Conservation (phyloP, 495 filamentous ascomycete species). For the Neurospora sp. region DNA sequence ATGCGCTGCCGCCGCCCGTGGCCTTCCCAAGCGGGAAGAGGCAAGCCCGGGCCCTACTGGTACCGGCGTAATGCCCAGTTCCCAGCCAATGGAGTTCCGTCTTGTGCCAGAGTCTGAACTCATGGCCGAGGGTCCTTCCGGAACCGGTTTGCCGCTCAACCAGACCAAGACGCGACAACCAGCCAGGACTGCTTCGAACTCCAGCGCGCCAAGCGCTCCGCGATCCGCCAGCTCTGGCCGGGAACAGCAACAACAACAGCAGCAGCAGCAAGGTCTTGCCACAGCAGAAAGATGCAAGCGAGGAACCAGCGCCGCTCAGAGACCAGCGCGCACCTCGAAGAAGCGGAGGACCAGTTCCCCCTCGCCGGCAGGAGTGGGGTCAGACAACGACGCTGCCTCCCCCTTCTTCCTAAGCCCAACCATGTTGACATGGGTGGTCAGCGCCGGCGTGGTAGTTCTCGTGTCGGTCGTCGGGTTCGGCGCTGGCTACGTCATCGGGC, state of each 20-base stretch:
- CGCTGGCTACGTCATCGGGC: slow-evolving; percentile 82
- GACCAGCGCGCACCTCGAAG: slow-evolving; percentile 35
- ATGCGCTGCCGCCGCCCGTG: slow-evolving; percentile 78
- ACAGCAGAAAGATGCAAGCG: slow-evolving; percentile 45
- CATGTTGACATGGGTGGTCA: slow-evolving; percentile 82
- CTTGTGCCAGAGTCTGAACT: slow-evolving; percentile 71
- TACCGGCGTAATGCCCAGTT: slow-evolving; percentile 32
- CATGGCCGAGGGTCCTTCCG: slow-evolving; percentile 33
- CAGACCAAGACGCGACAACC: slow-evolving; percentile 2
- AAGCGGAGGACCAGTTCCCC: slow-evolving; percentile 40
- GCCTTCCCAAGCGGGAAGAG: slow-evolving; percentile 55
- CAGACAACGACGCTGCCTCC: neutral
- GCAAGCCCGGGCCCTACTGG: slow-evolving; percentile 16
- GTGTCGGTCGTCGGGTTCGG: slow-evolving; percentile 88
- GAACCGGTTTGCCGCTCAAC: neutral
- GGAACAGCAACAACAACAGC: slow-evolving; percentile 22
- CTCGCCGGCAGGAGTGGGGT: slow-evolving; percentile 1
- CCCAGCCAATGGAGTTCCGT: slow-evolving; percentile 45
- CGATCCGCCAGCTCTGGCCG: slow-evolving; percentile 20
- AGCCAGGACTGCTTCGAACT: slow-evolving; percentile 22
- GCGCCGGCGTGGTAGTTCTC: slow-evolving; percentile 84
- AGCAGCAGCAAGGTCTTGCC: slow-evolving; percentile 27
- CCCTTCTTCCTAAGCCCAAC: slow-evolving; percentile 50
- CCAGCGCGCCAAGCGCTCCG: slow-evolving; percentile 21
- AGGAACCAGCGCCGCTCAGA: slow-evolving; percentile 28